A percentile compares a stretch with the other conserved stretches of the same genome.
Conservation (phyloP, 192 early-diverging fungal species). For the Linnemannia exigua region DNA sequence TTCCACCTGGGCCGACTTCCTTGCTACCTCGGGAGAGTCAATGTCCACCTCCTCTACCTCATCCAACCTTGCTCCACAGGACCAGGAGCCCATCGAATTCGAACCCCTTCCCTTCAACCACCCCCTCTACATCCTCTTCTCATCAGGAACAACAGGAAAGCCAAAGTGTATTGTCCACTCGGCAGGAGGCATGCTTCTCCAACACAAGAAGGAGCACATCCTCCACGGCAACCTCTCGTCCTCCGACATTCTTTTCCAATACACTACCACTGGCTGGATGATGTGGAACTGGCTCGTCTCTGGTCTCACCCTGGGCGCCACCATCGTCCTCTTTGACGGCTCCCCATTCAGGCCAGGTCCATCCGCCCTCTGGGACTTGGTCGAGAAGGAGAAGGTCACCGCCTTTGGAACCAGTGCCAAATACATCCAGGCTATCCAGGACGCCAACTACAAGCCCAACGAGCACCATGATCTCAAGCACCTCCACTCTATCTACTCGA, state of each 20-base stretch:
- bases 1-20: constrained; percentile 40
- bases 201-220: constrained; percentile 95
- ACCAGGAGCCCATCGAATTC: constrained; percentile 71
- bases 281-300: constrained; percentile 99
- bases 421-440: constrained; percentile 92
- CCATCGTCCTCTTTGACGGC: constrained; percentile 93
- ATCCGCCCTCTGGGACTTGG: constrained; percentile 80
- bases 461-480: constrained; percentile 70
- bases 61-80: constrained; percentile 53
- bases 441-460: constrained; percentile 75
- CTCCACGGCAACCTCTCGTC: constrained; percentile 84
- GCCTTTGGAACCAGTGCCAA: constrained; percentile 96
- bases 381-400: constrained; percentile 86
- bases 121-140: constrained; percentile 92
- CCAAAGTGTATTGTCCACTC: constrained; percentile 98
- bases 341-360: constrained; percentile 92
- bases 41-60: constrained; percentile 47
- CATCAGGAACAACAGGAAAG: constrained; percentile 94
- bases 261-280: constrained; percentile 96
- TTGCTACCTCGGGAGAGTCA: constrained; percentile 40
- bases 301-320: constrained; percentile 82
- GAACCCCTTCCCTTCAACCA: constrained; percentile 93
- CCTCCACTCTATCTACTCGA: constrained; percentile 89
- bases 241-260: constrained; percentile 91
- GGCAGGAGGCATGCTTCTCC: constrained; percentile 90